Conservation (phyloP, 2,329 filamentous ascomycete genomes). For the Trichophyton schoenleinii region DNA sequence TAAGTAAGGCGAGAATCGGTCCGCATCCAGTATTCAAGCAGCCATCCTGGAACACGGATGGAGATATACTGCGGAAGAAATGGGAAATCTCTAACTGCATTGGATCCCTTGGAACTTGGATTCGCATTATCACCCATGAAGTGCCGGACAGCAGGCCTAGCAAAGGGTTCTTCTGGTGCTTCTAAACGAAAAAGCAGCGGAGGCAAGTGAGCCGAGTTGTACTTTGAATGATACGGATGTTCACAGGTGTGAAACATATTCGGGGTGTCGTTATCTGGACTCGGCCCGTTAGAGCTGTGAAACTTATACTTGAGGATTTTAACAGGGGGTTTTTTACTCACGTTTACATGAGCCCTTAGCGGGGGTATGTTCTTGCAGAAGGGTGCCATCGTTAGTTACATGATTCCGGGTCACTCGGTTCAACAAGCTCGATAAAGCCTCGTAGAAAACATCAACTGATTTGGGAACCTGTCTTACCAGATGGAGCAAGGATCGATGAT, state of each 20-base stretch:
- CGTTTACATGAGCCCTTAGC: background rate
- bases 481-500: background rate
- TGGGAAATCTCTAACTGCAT: slow-evolving; percentile 16
- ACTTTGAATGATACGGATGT: slow-evolving; percentile 16
- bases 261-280: background rate
- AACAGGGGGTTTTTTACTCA: background rate
- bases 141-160: background rate
- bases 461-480: background rate
- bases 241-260: slow-evolving; percentile 17
- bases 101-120: slow-evolving; percentile 10
- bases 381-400: background rate
- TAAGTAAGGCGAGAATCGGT: slow-evolving; percentile 19
- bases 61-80: slow-evolving; percentile 22
- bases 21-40: slow-evolving; percentile 23
- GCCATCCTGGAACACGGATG: slow-evolving; percentile 17
- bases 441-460: background rate
- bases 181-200: slow-evolving; percentile 19
- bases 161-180: background rate
- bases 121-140: slow-evolving; percentile 12
- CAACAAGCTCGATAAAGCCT: too few relatives aligned
- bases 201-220: slow-evolving; percentile 14
- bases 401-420: too few relatives aligned
- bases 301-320: background rate
- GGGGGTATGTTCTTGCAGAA: background rate
- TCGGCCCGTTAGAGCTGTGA: background rate